These are phyloP conservation scores for Globisporangium rhizosaccharum DNA, from an alignment of 352 stramenopile species.

Conservation along the genomic window DNA sequence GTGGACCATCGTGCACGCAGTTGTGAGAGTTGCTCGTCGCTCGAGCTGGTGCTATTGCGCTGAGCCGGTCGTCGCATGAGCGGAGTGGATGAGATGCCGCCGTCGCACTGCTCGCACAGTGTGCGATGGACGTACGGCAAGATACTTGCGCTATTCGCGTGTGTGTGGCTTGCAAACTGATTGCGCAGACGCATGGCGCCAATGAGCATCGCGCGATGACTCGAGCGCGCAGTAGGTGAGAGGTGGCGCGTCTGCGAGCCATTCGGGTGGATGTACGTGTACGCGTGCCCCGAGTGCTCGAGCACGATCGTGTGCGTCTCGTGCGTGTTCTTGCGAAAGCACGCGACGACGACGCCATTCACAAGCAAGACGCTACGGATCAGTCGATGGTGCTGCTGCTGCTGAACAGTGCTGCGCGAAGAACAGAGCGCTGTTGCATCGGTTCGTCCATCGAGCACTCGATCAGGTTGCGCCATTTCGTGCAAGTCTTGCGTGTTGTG, in stretches of 20 bases:
- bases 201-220: constrained; percentile 33
- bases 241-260: constrained; percentile 50
- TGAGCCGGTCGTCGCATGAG: neutral
- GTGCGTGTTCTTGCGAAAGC: constrained; percentile 36
- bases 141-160: constrained; percentile 7
- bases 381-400: constrained; percentile 1
- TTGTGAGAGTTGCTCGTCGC: constrained; percentile 8
- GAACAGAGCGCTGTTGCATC: no score
- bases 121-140: constrained; percentile 41
- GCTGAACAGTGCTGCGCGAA: no score
- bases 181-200: constrained; percentile 53
- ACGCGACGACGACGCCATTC: constrained; percentile 41
- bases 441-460: no score
- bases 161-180: constrained; percentile 21
- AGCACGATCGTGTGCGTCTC: constrained; percentile 61
- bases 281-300: constrained; percentile 50
- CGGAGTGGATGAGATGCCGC: neutral
- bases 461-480: no score
- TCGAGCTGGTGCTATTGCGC: neutral
- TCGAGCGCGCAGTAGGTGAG: constrained; percentile 45
- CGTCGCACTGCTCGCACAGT: constrained; percentile 4
- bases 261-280: constrained; percentile 46
- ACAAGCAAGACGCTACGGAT: constrained; percentile 44
- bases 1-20: constrained; percentile 31
- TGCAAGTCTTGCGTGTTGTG: no score